phyloP scores from a whole-genome alignment of 208 protist genomes.

The Trypanosoma rangeli region DNA sequence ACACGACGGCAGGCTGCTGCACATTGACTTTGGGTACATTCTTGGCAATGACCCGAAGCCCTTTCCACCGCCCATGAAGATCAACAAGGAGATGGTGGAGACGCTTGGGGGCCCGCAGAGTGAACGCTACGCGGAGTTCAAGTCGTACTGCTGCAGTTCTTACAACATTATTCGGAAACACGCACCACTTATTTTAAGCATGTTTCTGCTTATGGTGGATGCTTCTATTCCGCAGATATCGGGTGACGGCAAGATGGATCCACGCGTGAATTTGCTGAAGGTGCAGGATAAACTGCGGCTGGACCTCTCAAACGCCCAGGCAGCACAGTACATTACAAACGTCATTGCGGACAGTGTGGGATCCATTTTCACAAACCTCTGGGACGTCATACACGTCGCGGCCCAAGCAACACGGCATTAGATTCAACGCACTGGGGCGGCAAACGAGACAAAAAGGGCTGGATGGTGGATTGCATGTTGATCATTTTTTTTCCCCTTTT shows the following conservation, averaged over 20 bases:
- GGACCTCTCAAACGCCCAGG: constrained; percentile 91
- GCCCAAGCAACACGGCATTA: constrained; percentile 73
- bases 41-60: constrained; percentile 97
- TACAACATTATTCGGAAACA: constrained; percentile 96
- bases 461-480: not conserved
- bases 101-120: constrained; percentile 81
- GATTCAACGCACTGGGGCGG: not conserved
- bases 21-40: constrained; percentile 99
- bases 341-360: constrained; percentile 94
- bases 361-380: constrained; percentile 90
- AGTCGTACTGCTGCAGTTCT: constrained; percentile 92
- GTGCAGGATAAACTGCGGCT: constrained; percentile 94
- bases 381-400: constrained; percentile 90
- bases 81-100: constrained; percentile 91
- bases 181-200: constrained; percentile 93
- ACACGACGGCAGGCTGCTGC: constrained; percentile 93
- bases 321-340: constrained; percentile 90
- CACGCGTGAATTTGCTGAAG: constrained; percentile 67
- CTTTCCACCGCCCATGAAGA: constrained; percentile 97
- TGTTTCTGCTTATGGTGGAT: constrained; percentile 93
- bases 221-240: constrained; percentile 72
- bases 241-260: constrained; percentile 38
- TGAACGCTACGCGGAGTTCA: constrained; percentile 70
- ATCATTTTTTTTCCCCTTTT: not conserved
- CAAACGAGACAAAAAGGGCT: constrained; percentile 2